phyloP scores from a whole-genome alignment of 2,329 filamentous ascomycete species.

The Microdochium nivale region DNA sequence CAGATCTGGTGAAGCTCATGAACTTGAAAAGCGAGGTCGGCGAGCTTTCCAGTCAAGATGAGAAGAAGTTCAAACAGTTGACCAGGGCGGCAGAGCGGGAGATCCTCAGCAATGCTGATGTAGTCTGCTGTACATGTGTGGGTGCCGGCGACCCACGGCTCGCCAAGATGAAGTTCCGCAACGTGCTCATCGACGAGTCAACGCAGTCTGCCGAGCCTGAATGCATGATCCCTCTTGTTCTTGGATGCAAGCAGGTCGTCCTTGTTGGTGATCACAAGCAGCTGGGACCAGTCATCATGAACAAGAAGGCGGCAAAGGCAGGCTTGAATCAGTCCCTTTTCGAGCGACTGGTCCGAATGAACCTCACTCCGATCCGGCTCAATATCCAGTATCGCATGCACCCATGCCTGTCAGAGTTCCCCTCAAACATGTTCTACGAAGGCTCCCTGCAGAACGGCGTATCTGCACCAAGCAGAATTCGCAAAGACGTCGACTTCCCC shows the following conservation, averaged over 20 bases:
- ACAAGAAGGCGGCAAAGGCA: slow-evolving; percentile 98
- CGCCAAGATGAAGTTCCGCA: slow-evolving; percentile 96
- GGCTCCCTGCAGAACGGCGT: slow-evolving; percentile 95
- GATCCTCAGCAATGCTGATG: slow-evolving; percentile 89
- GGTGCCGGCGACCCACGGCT: slow-evolving; percentile 93
- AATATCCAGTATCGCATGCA: slow-evolving; percentile 99
- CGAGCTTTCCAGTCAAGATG: slow-evolving; percentile 88
- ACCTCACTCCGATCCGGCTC: slow-evolving; percentile 80
- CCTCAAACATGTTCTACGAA: slow-evolving; percentile 99
- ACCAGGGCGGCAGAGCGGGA: slow-evolving; percentile 91
- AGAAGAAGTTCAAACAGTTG: slow-evolving; percentile 97
- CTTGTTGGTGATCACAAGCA: slow-evolving; percentile 97
- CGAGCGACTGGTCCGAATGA: slow-evolving; percentile 89
- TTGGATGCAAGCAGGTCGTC: slow-evolving; percentile 98
- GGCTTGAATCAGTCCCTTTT: slow-evolving; percentile 98
- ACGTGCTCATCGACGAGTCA: slow-evolving; percentile 95
- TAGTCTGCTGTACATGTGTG: slow-evolving; percentile 98
- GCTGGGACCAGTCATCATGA: slow-evolving; percentile 98
- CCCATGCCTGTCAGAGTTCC: slow-evolving; percentile 91
- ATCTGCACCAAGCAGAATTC: slow-evolving; percentile 77
- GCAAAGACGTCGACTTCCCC: slow-evolving; percentile 92
- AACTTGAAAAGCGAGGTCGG: slow-evolving; percentile 88
- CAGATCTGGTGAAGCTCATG: slow-evolving; percentile 84
- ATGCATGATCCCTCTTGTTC: slow-evolving; percentile 95
- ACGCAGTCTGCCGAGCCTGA: slow-evolving; percentile 97